Base-by-base conservation (phyloP, 1,284 basidiomycete species). In the Paramarasmius palmivorus region DNA sequence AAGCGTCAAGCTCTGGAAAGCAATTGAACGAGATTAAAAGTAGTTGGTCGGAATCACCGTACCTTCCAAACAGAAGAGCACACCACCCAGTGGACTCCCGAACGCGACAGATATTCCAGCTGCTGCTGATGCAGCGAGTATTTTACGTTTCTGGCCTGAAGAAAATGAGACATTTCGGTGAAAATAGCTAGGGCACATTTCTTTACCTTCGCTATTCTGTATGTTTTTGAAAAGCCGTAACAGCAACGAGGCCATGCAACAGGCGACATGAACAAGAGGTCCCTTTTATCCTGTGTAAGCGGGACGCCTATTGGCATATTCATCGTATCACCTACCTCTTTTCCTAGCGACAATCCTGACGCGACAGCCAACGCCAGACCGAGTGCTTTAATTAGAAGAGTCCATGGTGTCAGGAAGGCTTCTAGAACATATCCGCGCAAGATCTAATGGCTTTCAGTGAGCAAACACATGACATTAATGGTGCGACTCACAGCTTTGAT, bases 311-410 rank as follows among this genome's bases (percentile, higher is more conserved):
- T n/a, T 45, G 42, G 20, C 17, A 20, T 32, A 19, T 25, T 15
- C 26, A 35, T n/a, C 42, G 25, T n/a, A 47, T 26, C 6, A 45
- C 64, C 39, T 48, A 77, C 84, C 71, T 88, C 86, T 69, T 92
- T 91, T 9, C 89, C 89, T 19, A 92, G 70, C 2, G 86, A 89
- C 14, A 92, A 72, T 0, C 89, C 89, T 9, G 87, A 90, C 0
- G 87, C 87, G n/a, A 91, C 88, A 1, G 88, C 78, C 8, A 93
- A 76, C 5, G 88, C 86, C 29, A 93, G 75, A 6, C 90, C 90
- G 42, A 92, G 68, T 0, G 85, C 82, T 67, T 93, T 93, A 63
- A 90, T 89, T 39, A 90, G 69, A 15, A 90, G 75, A 0, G 84
- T 89, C 86, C 85, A 88, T 0, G 84, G 79, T n/a, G 82, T 78